Conservation (phyloP, 139 green algal species). For the Ettlia oleoabundans region DNA sequence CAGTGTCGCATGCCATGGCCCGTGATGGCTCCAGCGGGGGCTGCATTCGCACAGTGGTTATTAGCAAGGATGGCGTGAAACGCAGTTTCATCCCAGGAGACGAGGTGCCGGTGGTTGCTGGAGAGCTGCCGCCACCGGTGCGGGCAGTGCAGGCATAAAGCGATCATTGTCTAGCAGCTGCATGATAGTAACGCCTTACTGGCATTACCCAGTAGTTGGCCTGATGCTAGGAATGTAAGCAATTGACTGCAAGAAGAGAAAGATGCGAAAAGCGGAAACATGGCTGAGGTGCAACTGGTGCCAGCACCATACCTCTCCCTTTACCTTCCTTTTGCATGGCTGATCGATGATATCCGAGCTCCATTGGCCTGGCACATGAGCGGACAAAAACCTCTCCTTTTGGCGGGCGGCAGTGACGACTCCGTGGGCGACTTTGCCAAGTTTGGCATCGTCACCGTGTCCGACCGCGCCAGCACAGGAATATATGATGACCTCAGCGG, state of each 20-base stretch:
- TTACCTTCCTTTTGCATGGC: too few relatives aligned
- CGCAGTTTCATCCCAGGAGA: constrained; percentile 60
- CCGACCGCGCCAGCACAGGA: constrained; percentile 80
- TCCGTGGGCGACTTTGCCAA: constrained; percentile 56
- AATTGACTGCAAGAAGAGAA: too few relatives aligned
- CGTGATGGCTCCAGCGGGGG: constrained; percentile 85
- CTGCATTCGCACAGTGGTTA: constrained; percentile 81
- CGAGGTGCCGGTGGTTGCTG: neutral
- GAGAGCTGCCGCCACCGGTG: constrained; percentile 12
- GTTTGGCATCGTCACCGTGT: constrained; percentile 90
- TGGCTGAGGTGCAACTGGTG: too few relatives aligned
- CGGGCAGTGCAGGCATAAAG: neutral
- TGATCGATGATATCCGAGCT: too few relatives aligned
- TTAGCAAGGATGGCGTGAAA: constrained; percentile 65
- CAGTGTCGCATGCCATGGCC: constrained; percentile 84
- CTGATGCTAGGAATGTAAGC: too few relatives aligned
- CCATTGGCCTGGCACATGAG: too few relatives aligned
- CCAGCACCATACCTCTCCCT: too few relatives aligned
- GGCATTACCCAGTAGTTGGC: too few relatives aligned
- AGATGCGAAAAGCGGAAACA: too few relatives aligned
- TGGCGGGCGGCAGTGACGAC: constrained; percentile 16
- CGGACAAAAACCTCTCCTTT: neutral
- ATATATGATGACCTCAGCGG: constrained; percentile 88
- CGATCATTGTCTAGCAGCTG: neutral
- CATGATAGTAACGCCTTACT: neutral